phyloP scores from a whole-genome alignment of 2,329 filamentous ascomycete genomes.

The Nothophoma quercina region DNA sequence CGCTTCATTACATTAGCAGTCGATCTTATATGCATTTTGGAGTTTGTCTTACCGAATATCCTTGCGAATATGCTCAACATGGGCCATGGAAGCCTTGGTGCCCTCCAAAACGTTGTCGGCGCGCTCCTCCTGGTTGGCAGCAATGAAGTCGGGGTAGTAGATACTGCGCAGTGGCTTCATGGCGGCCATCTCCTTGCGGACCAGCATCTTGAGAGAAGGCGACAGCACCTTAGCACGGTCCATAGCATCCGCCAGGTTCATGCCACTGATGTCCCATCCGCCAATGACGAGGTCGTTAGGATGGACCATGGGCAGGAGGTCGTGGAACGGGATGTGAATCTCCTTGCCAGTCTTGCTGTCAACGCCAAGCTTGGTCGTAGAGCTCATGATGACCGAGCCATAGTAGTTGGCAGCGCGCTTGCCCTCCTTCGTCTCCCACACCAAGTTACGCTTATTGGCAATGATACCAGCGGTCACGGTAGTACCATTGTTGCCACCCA shows the following conservation, averaged over 20 bases:
- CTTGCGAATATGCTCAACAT: slow-evolving; percentile 90
- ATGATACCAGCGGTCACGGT: slow-evolving; percentile 97
- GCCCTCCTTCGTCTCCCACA: slow-evolving; percentile 95
- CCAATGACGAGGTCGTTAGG: slow-evolving; percentile 95
- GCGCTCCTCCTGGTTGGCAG: slow-evolving; percentile 95
- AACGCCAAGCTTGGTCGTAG: slow-evolving; percentile 94
- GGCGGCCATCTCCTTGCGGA: slow-evolving; percentile 90
- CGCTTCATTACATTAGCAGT: too few relatives aligned
- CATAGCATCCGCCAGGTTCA: slow-evolving; percentile 92
- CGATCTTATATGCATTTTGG: too few relatives aligned
- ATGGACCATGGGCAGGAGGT: slow-evolving; percentile 94
- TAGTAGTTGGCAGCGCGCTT: slow-evolving; percentile 92
- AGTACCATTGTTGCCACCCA: slow-evolving; percentile 97
- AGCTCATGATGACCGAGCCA: slow-evolving; percentile 95
- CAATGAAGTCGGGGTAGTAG: slow-evolving; percentile 99
- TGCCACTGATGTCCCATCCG: slow-evolving; percentile 94
- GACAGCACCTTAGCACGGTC: slow-evolving; percentile 94
- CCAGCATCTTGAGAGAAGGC: slow-evolving; percentile 87
- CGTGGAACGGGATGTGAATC: slow-evolving; percentile 94
- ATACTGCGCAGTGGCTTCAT: slow-evolving; percentile 92
- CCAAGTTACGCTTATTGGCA: slow-evolving; percentile 85
- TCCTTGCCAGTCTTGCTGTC: slow-evolving; percentile 85
- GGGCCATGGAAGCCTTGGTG: slow-evolving; percentile 81
- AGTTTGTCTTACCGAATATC: slow-evolving; percentile 75
- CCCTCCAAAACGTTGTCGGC: slow-evolving; percentile 90